Base-by-base conservation (phyloP, 371 early-diverging fungal species). In the Cokeromyces recurvatus region DNA sequence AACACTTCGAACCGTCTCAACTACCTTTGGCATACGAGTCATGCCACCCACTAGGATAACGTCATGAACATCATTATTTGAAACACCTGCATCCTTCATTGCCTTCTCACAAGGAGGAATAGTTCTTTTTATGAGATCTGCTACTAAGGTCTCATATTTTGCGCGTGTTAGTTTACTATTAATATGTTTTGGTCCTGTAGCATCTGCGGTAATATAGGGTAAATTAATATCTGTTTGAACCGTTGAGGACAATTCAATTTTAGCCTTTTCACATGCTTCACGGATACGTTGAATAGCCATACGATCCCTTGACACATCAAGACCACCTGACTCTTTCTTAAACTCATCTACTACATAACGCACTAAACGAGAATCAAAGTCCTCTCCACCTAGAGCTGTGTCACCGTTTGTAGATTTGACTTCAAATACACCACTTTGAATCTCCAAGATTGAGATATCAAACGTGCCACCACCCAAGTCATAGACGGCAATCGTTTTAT, bases 381-480 rank as follows among this genome's bases (percentile, higher is more conserved):
- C 99, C 69, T 98, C 99, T 48, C 99, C 99, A 58, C 99, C 99
- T 24, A 99, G 74, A 60, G 95, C 94, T 6, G 95, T 96, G 73
- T 97, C 95, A 58, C 97, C 97, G 64, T 91, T 92, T 55, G 97
- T 97, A 20, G 91, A 87, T 77, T 94, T 95, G 62, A 97, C 97
- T 77, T 99, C 98, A 61, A 99, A 99, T 22, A 99, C 94, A 52
- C 98, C 99, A 64, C 92, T 87, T 58, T 95, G 92, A 57, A 98
- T 89, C 68, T 97, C 97, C 16, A 99, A 78, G 53, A 99, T 91
- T 24, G 97, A 95, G 64, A 99, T 90, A 92, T 99, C 99, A 76
- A 99, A 99, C 3, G 99, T 99, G 55, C 99, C 99, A 66, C 99
- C 99, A 43, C 99, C 99, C 53, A 99, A 82, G 84, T 99, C 99